Percentiles rank a stretch among this genome's conserved stretches.
Evolutionary conservation across 2,329 filamentous ascomycete species (phyloP).

Genomic region (Diaporthe citrichinensis): DNA sequence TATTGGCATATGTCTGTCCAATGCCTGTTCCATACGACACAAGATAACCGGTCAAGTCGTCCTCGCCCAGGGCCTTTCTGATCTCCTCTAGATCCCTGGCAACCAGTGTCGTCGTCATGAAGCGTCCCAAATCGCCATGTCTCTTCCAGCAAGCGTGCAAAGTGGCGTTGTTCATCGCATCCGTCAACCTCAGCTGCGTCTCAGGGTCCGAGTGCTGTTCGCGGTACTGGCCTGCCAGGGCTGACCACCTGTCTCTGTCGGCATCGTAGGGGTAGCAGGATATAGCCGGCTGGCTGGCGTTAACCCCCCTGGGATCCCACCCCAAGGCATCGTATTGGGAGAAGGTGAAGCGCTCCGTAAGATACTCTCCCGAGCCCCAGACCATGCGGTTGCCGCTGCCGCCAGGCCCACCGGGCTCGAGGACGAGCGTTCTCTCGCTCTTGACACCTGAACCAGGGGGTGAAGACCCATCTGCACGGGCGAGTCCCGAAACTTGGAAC

Average conservation of each 20-base stretch:
- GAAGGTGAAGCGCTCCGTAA: conserved; percentile 59
- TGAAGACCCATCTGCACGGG: conserved; percentile 44
- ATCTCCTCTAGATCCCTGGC: conserved; percentile 65
- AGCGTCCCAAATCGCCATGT: conserved; percentile 61
- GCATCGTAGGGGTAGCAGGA: conserved; percentile 62
- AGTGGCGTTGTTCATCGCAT: conserved; percentile 62
- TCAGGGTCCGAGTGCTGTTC: conserved; percentile 53
- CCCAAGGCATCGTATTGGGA: conserved; percentile 62
- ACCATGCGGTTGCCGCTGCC: conserved; percentile 61
- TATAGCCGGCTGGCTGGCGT: conserved; percentile 59
- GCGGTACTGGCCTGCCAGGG: conserved; percentile 56
- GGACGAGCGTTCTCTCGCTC: conserved; percentile 62
- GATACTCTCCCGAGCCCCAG: conserved; percentile 54
- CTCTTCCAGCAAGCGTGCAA: conserved; percentile 59
- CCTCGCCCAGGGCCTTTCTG: conserved; percentile 59
- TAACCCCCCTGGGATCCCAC: conserved; percentile 70
- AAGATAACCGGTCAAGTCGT: conserved; percentile 63
- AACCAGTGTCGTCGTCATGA: conserved; percentile 62
- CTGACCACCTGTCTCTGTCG: conserved; percentile 62
- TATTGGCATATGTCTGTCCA: conserved; percentile 64
- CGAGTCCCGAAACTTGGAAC: conserved; percentile 62
- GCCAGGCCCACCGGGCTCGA: conserved; percentile 66
- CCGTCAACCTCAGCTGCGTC: conserved; percentile 57
- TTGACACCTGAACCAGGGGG: conserved; percentile 49
- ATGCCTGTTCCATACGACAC: conserved; percentile 68